Evolutionary conservation across 768 basidiomycete species (phyloP).

Genomic region (Austroboletus festivus): DNA sequence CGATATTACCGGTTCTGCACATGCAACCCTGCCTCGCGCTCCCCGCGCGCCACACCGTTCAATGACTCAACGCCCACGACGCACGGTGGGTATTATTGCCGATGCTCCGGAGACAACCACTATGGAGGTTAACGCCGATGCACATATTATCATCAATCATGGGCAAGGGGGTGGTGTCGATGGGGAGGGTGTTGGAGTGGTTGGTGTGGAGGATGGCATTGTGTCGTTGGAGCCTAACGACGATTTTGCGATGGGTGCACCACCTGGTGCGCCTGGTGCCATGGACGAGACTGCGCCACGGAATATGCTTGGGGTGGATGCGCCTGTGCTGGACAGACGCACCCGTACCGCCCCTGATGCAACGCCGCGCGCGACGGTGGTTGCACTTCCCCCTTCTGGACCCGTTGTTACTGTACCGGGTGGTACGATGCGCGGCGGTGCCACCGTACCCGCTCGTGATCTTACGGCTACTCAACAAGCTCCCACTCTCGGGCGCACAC

Average conservation of each 20-base stretch:
- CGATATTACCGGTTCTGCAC: slow-evolving; percentile 26
- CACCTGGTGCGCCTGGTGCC: slow-evolving; percentile 87
- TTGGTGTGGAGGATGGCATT: slow-evolving; percentile 70
- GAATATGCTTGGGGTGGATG: slow-evolving; percentile 27
- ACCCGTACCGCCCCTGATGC: slow-evolving; percentile 49
- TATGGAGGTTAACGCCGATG: slow-evolving; percentile 43
- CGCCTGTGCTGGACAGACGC: slow-evolving; percentile 29
- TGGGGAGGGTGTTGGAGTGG: slow-evolving; percentile 39
- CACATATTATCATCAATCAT: slow-evolving; percentile 52
- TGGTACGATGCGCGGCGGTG: slow-evolving; percentile 15
- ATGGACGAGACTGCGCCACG: slow-evolving; percentile 38
- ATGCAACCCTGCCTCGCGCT: slow-evolving; percentile 32
- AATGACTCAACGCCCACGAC: slow-evolving; percentile 35
- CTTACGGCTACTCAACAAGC: slow-evolving; percentile 8
- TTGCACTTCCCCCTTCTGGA: slow-evolving; percentile 46
- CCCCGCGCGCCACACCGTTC: slow-evolving; percentile 28
- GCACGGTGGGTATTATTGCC: slow-evolving; percentile 48
- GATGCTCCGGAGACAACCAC: slow-evolving; percentile 34
- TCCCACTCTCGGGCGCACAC: slow-evolving; percentile 19
- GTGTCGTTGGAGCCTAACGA: slow-evolving; percentile 79
- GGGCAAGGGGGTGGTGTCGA: slow-evolving; percentile 39
- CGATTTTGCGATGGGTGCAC: slow-evolving; percentile 87
- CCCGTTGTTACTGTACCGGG: slow-evolving; percentile 9
- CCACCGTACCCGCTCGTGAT: slow-evolving; percentile 16
- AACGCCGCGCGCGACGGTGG: slow-evolving; percentile 61